Evolutionary conservation across 805 yeast genomes (phyloP).

Genomic region (Wickerhamomyces silvicola): DNA sequence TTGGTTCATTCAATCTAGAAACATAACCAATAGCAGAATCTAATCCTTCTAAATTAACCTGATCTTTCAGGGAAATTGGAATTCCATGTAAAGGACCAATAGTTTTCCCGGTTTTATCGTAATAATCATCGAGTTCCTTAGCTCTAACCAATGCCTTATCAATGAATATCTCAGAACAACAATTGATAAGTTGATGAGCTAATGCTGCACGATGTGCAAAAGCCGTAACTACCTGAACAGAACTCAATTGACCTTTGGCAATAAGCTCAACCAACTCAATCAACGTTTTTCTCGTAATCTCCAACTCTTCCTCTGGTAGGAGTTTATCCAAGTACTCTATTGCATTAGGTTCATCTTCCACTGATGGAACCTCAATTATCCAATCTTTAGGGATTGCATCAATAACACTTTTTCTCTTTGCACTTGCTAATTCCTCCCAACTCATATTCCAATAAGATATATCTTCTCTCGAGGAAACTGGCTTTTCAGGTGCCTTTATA

Average conservation of each 20-base stretch:
- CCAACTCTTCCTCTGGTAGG: constrained; percentile 4
- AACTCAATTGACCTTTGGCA: background rate
- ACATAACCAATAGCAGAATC: constrained; percentile 46
- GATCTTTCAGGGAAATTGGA: constrained; percentile 55
- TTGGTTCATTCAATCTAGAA: constrained; percentile 33
- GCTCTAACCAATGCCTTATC: constrained; percentile 55
- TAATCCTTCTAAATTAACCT: constrained; percentile 34
- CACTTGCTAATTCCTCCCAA: constrained; percentile 12
- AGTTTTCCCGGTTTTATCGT: constrained; percentile 37
- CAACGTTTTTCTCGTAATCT: background rate
- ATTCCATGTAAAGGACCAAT: constrained; percentile 65
- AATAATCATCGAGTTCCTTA: constrained; percentile 45
- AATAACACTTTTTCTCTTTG: constrained; percentile 9
- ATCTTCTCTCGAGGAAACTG: too few species aligned
- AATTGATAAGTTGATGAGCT: constrained; percentile 47
- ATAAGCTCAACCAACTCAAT: background rate
- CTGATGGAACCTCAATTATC: constrained; percentile 1
- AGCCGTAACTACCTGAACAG: constrained; percentile 38
- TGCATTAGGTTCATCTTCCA: constrained; percentile 2
- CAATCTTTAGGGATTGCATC: constrained; percentile 10
- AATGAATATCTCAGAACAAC: constrained; percentile 34
- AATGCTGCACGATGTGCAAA: constrained; percentile 53
- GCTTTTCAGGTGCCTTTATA: too few species aligned
- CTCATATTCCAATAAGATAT: constrained; percentile 3
- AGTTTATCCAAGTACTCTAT: constrained; percentile 4